phyloP scores from a whole-genome alignment of 768 basidiomycete genomes.

The Cyathus striatus region DNA sequence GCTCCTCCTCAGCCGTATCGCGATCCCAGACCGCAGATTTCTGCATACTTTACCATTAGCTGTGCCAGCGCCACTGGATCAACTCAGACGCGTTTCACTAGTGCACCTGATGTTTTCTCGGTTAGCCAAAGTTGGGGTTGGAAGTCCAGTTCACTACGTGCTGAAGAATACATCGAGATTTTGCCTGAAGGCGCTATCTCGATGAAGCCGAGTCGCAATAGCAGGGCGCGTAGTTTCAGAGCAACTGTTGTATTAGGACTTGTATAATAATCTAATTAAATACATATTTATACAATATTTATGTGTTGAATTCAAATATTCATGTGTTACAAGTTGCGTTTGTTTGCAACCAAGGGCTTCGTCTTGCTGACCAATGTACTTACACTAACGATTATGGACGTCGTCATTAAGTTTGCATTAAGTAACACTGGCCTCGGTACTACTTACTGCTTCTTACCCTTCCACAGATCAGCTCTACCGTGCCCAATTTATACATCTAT shows the following conservation, averaged over 20 bases:
- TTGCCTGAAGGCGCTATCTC: conserved; percentile 39
- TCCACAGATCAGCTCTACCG: not conserved
- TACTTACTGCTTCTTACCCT: too few relatives aligned
- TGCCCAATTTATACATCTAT: not conserved
- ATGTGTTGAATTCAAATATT: too few relatives aligned
- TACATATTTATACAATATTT: too few relatives aligned
- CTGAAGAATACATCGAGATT: conserved; percentile 45
- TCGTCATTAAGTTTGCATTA: too few relatives aligned
- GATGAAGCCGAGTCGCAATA: conserved; percentile 23
- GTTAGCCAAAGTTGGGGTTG: conserved; percentile 92
- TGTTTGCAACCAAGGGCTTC: too few relatives aligned
- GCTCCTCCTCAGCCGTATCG: conserved; percentile 67
- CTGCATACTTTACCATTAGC: conserved; percentile 80
- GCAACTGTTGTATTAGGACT: conserved; percentile 79
- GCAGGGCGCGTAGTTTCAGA: conserved; percentile 61
- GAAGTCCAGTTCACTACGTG: conserved; percentile 57
- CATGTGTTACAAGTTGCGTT: too few relatives aligned
- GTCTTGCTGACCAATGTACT: conserved; percentile 6
- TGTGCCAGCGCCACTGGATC: conserved; percentile 81
- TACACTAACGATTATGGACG: not conserved
- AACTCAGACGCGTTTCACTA: conserved; percentile 78
- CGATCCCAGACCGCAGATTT: conserved; percentile 64
- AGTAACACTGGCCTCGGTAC: too few relatives aligned
- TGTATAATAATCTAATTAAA: too few relatives aligned
- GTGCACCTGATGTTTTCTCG: conserved; percentile 80